Evolutionary conservation across 2,329 filamentous ascomycete species (phyloP).

Genomic region (Hypoxylon sp.): DNA sequence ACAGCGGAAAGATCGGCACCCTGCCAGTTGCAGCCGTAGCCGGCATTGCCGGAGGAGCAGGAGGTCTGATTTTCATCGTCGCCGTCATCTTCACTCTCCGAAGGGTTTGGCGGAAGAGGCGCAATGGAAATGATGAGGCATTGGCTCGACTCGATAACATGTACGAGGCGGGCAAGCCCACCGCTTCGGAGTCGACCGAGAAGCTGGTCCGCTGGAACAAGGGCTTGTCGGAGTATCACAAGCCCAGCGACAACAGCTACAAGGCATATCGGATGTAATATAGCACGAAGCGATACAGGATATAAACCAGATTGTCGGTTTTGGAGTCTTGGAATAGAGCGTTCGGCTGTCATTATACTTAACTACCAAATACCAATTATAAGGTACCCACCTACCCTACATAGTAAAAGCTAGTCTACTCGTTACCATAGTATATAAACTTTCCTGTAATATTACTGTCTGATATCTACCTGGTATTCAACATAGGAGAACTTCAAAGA

Average conservation of each 20-base stretch:
- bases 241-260: constrained; percentile 43
- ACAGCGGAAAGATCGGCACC: constrained; percentile 35
- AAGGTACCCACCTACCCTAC: constrained; percentile 19
- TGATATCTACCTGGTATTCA: background rate
- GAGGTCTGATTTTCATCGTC: constrained; percentile 47
- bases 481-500: background rate
- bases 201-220: constrained; percentile 51
- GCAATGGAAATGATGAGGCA: constrained; percentile 49
- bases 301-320: constrained; percentile 21
- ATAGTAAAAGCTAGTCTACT: constrained; percentile 35
- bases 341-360: constrained; percentile 15
- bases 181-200: constrained; percentile 45
- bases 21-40: constrained; percentile 47
- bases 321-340: constrained; percentile 35
- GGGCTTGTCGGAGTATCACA: constrained; percentile 50
- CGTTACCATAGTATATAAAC: constrained; percentile 32
- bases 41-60: constrained; percentile 51
- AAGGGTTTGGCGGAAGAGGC: constrained; percentile 50
- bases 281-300: background rate
- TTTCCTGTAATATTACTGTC: constrained; percentile 26
- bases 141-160: constrained; percentile 48
- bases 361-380: constrained; percentile 28
- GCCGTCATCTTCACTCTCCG: constrained; percentile 47
- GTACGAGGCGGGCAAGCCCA: constrained; percentile 50
- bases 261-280: constrained; percentile 51